These are phyloP conservation scores for Coemansia sp. DNA, from an alignment of 192 early-diverging fungal species.

Conservation along the genomic window DNA sequence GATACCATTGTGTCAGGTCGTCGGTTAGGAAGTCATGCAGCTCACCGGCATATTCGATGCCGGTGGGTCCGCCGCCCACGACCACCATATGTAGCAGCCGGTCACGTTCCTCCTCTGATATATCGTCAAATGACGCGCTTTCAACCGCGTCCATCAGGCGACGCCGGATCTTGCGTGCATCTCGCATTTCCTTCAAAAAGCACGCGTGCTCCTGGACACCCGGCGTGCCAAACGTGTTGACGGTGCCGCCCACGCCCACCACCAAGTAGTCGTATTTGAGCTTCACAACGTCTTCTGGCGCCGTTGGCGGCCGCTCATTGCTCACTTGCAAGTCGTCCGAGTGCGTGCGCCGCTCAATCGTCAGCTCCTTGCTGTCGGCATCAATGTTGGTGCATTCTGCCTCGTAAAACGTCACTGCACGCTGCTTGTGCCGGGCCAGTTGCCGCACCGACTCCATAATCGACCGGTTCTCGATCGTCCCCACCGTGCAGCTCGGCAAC, in stretches of 20 bases:
- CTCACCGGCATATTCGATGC: constrained; percentile 71
- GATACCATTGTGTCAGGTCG: constrained; percentile 74
- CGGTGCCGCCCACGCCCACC: constrained; percentile 74
- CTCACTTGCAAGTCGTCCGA: constrained; percentile 57
- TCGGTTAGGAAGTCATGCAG: constrained; percentile 82
- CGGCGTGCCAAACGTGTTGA: constrained; percentile 81
- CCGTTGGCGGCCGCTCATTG: constrained; percentile 55
- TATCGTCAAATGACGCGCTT: constrained; percentile 65
- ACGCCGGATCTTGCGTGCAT: constrained; percentile 80
- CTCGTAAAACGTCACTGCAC: constrained; percentile 83
- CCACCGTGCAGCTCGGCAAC: constrained; percentile 78
- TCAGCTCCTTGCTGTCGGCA: constrained; percentile 72
- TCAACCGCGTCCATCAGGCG: constrained; percentile 80
- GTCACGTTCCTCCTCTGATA: constrained; percentile 62
- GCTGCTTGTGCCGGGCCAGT: constrained; percentile 81
- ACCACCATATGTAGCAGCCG: constrained; percentile 77
- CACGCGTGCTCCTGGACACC: constrained; percentile 82
- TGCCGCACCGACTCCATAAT: constrained; percentile 81
- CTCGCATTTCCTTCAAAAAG: constrained; percentile 81
- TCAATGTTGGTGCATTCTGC: constrained; percentile 90
- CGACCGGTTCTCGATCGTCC: constrained; percentile 82
- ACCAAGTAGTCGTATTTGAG: constrained; percentile 80
- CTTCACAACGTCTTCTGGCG: constrained; percentile 11
- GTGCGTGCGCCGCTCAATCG: constrained; percentile 64
- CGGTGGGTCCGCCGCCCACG: constrained; percentile 86